Conservation (phyloP, 2,329 filamentous ascomycete genomes). For the Colletotrichum lini region DNA sequence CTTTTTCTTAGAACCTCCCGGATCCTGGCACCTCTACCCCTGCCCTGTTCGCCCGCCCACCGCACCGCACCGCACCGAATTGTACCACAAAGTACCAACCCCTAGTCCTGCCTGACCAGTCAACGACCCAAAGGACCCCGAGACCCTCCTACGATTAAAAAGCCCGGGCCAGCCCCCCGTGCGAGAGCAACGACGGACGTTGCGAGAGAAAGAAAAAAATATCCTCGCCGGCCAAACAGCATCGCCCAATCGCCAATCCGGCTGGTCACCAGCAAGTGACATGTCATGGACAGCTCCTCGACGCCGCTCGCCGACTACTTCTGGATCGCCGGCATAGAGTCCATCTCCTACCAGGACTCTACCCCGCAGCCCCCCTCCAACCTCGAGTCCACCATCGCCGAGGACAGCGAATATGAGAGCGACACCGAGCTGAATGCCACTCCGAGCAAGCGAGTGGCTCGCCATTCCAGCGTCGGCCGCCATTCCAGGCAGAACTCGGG, state of each 20-base stretch:
- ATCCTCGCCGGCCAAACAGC: conserved; percentile 37
- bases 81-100: conserved; percentile 32
- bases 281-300: conserved; percentile 73
- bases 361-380: conserved; percentile 53
- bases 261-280: conserved; percentile 50
- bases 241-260: conserved; percentile 36
- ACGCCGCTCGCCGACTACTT: conserved; percentile 81
- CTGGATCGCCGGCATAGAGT: conserved; percentile 81
- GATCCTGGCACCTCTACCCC: conserved; percentile 38
- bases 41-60: conserved; percentile 37
- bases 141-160: conserved; percentile 42
- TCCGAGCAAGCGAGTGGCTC: conserved; percentile 56
- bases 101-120: conserved; percentile 37
- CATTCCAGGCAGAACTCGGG: conserved; percentile 75
- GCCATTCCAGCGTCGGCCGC: conserved; percentile 66
- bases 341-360: conserved; percentile 74
- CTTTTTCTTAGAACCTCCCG: conserved; percentile 39
- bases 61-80: conserved; percentile 22
- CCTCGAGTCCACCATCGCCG: conserved; percentile 72
- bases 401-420: conserved; percentile 72
- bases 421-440: conserved; percentile 50
- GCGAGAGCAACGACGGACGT: conserved; percentile 35
- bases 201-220: conserved; percentile 26
- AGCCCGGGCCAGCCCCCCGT: conserved; percentile 40
- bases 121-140: conserved; percentile 40